These are phyloP conservation scores for Brassica rapa DNA, from an alignment of 345 rosid genomes.

Conservation along the genomic window DNA sequence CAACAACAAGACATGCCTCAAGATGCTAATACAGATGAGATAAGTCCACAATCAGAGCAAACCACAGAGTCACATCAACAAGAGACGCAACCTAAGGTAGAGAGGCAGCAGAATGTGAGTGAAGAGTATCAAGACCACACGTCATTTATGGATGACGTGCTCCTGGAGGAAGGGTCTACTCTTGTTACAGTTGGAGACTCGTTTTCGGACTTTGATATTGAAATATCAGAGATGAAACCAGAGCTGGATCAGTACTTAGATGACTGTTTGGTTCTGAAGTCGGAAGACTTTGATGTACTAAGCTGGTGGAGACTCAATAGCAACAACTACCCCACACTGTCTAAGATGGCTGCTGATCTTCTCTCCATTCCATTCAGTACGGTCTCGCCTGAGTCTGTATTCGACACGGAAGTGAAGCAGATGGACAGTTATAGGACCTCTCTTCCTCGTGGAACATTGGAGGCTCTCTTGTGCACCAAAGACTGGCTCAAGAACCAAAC, in stretches of 20 bases:
- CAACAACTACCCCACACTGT: constrained; percentile 61
- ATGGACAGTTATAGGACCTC: constrained; percentile 63
- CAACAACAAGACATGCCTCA: constrained; percentile 55
- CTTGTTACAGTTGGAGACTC: constrained; percentile 50
- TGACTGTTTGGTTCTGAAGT: constrained; percentile 54
- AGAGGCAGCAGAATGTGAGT: constrained; percentile 38
- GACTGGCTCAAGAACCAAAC: constrained; percentile 51
- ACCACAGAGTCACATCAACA: neutral
- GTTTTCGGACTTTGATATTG: constrained; percentile 61
- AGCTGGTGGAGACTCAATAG: constrained; percentile 80
- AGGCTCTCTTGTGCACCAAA: constrained; percentile 78
- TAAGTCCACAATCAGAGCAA: constrained; percentile 23
- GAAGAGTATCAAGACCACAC: constrained; percentile 30
- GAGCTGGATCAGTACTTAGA: constrained; percentile 78
- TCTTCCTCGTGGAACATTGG: constrained; percentile 63
- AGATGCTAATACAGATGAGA: constrained; percentile 22
- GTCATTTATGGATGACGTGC: constrained; percentile 9
- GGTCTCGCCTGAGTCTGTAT: constrained; percentile 53
- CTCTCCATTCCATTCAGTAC: constrained; percentile 52
- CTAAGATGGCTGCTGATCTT: constrained; percentile 76
- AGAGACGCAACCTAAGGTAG: neutral
- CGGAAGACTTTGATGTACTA: constrained; percentile 62
- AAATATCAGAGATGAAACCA: constrained; percentile 62
- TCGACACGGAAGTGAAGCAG: constrained; percentile 53
- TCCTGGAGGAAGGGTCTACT: constrained; percentile 47